These are phyloP conservation scores for Salicornia ramosissima DNA, from an alignment of 148 eudicot genomes.

Conservation along the genomic window DNA sequence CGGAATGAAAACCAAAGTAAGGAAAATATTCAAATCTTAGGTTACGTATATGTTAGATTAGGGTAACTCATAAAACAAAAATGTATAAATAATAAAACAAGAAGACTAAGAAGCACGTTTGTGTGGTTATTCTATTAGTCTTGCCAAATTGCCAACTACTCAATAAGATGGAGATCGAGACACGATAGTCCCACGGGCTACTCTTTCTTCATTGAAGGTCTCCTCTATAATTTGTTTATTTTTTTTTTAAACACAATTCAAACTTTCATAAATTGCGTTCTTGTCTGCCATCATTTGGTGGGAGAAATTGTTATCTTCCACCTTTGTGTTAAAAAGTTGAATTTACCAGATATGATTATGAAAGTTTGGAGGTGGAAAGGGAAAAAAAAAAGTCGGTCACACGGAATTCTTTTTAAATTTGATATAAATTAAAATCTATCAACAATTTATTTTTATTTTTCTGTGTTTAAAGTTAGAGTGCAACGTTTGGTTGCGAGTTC, in stretches of 20 bases:
- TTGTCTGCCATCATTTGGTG: slow-evolving; percentile 58
- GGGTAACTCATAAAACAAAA: no score
- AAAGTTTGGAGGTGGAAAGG: slow-evolving; percentile 6
- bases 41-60: no score
- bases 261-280: slow-evolving; percentile 39
- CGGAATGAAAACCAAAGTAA: no score
- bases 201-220: slow-evolving; percentile 12
- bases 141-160: slow-evolving; percentile 3
- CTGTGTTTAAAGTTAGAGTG: no score
- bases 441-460: no score
- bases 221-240: neutral
- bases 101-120: neutral
- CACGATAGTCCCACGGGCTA: slow-evolving; percentile 39
- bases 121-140: slow-evolving; percentile 20
- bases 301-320: slow-evolving; percentile 33
- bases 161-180: slow-evolving; percentile 21
- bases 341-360: no score
- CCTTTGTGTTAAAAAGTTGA: slow-evolving; percentile 20
- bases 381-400: neutral
- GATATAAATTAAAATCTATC: no score
- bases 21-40: no score
- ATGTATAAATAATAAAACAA: no score
- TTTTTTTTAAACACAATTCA: neutral
- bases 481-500: no score
- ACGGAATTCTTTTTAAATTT: no score